These are phyloP conservation scores for Rhododendron henanense DNA, from an alignment of 148 eudicot species.

Conservation along the genomic window DNA sequence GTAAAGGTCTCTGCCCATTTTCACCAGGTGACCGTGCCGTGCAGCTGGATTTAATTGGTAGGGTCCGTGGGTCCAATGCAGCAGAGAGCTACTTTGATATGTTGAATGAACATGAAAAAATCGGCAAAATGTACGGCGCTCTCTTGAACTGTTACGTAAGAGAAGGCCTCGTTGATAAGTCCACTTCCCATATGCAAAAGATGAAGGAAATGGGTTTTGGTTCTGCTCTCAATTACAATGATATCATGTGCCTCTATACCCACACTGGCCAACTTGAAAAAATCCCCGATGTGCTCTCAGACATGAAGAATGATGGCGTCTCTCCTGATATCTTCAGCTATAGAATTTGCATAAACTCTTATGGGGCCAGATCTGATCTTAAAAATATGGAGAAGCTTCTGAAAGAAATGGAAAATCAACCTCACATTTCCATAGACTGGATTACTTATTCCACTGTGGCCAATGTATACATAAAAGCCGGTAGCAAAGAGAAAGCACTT, in stretches of 20 bases:
- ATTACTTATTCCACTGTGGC: constrained; percentile 35
- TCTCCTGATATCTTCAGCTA: constrained; percentile 38
- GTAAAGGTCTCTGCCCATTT: constrained; percentile 21
- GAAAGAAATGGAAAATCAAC: constrained; percentile 34
- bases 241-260: constrained; percentile 43
- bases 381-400: constrained; percentile 35
- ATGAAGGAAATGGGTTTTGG: constrained; percentile 48
- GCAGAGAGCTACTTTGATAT: constrained; percentile 49
- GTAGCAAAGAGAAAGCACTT: constrained; percentile 34
- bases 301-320: constrained; percentile 40
- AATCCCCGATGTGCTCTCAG: constrained; percentile 30
- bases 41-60: constrained; percentile 48
- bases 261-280: constrained; percentile 35
- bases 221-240: constrained; percentile 38
- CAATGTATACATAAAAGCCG: constrained; percentile 28
- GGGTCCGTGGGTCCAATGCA: constrained; percentile 44
- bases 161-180: constrained; percentile 37
- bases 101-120: constrained; percentile 23
- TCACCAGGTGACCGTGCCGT: constrained; percentile 36
- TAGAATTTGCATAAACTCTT: constrained; percentile 43
- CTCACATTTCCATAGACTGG: constrained; percentile 41
- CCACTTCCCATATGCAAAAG: constrained; percentile 31
- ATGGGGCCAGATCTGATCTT: constrained; percentile 32
- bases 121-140: constrained; percentile 52
- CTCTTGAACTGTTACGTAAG: constrained; percentile 48